These are phyloP conservation scores for Candida pseudoviswanathii DNA, from an alignment of 1,139 yeast genomes.

Conservation along the genomic window DNA sequence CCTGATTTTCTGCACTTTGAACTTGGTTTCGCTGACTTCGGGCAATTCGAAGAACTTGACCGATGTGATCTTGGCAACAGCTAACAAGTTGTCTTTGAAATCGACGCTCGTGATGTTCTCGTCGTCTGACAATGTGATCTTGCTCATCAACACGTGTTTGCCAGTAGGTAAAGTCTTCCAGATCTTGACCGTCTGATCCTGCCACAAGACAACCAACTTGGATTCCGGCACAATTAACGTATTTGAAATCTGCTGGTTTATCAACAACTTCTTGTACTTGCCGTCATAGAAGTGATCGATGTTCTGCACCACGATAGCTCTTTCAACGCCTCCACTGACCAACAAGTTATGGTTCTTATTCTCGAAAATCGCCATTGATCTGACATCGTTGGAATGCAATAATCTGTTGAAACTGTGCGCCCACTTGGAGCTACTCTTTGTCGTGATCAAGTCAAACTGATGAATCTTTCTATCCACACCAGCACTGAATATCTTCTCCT, in stretches of 20 bases:
- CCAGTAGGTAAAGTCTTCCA: constrained; percentile 62
- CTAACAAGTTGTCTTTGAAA: constrained; percentile 63
- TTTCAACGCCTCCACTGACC: constrained; percentile 90
- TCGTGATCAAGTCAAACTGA: constrained; percentile 53
- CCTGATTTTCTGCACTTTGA: constrained; percentile 55
- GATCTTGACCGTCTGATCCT: constrained; percentile 76
- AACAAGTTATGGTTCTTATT: constrained; percentile 70
- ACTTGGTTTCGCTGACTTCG: constrained; percentile 36
- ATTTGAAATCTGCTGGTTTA: constrained; percentile 63
- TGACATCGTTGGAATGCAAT: constrained; percentile 86
- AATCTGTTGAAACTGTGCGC: constrained; percentile 75
- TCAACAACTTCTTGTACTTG: constrained; percentile 68
- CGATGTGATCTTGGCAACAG: constrained; percentile 69
- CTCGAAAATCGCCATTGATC: constrained; percentile 74
- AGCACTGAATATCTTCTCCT: constrained; percentile 75
- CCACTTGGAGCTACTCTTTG: constrained; percentile 62
- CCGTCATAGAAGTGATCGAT: constrained; percentile 72
- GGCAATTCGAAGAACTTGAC: constrained; percentile 68
- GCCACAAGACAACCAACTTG: constrained; percentile 72
- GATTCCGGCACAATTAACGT: constrained; percentile 50
- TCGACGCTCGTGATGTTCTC: constrained; percentile 77
- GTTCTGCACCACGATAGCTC: constrained; percentile 73
- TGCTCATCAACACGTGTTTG: constrained; percentile 57
- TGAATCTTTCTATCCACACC: constrained; percentile 94
- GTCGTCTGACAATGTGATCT: constrained; percentile 70